Conservation (phyloP, 805 yeast species). For the Debaryomyces maramus region DNA sequence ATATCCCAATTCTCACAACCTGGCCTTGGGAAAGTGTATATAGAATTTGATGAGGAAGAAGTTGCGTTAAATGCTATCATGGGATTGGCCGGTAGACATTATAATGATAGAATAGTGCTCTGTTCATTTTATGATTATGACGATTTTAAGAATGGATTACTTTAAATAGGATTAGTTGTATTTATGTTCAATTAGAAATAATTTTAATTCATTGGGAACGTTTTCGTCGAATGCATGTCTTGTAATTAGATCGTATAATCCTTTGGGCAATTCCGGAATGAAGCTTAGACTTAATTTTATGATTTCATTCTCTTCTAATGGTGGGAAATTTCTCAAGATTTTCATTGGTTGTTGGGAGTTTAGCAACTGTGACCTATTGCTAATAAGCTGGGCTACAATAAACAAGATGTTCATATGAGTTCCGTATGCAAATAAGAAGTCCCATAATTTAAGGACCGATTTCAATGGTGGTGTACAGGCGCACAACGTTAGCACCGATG, state of each 20-base stretch:
- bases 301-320: constrained; percentile 67
- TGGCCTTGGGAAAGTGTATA: constrained; percentile 71
- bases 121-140: constrained; percentile 60
- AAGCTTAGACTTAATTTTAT: constrained; percentile 79
- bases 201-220: constrained; percentile 37
- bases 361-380: constrained; percentile 64
- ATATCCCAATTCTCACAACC: constrained; percentile 41
- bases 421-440: constrained; percentile 87
- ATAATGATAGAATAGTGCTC: constrained; percentile 67
- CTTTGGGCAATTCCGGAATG: constrained; percentile 69
- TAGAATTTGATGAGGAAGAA: constrained; percentile 56
- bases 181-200: constrained; percentile 13
- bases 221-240: constrained; percentile 61
- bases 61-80: constrained; percentile 57
- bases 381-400: constrained; percentile 77
- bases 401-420: constrained; percentile 83
- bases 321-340: constrained; percentile 69
- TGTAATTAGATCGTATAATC: constrained; percentile 59
- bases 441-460: constrained; percentile 83
- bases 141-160: constrained; percentile 51
- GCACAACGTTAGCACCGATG: constrained; percentile 77
- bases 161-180: constrained; percentile 12
- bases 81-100: constrained; percentile 63
- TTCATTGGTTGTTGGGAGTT: constrained; percentile 70
- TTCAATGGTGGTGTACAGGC: constrained; percentile 85